These are phyloP conservation scores for Colletotrichum endophyticum DNA, from an alignment of 2,329 filamentous ascomycete species.

Conservation along the genomic window DNA sequence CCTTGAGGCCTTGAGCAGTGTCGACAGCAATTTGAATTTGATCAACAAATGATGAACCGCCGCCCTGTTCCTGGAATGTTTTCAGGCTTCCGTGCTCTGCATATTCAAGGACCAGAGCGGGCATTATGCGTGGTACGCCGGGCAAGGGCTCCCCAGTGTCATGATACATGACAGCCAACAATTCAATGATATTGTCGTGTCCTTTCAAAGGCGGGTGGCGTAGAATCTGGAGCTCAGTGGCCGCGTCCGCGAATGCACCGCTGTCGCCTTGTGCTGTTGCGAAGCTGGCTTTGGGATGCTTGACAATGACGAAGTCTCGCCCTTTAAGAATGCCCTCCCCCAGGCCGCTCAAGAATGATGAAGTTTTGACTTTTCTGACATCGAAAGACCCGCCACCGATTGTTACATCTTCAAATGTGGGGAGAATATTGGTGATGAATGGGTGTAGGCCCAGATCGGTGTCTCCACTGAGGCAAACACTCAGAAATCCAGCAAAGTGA, in stretches of 20 bases:
- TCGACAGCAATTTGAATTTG: background rate
- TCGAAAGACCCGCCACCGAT: background rate
- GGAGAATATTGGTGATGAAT: background rate
- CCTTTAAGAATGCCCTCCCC: background rate
- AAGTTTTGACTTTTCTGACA: background rate
- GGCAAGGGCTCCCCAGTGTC: background rate
- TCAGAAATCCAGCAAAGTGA: background rate
- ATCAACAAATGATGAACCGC: background rate
- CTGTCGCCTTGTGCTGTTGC: background rate
- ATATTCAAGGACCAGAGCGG: background rate
- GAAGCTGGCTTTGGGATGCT: background rate
- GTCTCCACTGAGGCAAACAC: background rate
- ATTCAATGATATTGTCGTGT: background rate
- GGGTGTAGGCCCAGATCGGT: background rate
- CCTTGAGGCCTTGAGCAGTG: background rate
- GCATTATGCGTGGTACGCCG: background rate
- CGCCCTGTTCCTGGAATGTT: background rate
- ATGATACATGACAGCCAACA: background rate
- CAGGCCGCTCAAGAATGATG: background rate
- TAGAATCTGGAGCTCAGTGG: background rate
- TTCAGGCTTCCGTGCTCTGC: background rate
- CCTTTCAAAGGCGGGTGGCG: background rate
- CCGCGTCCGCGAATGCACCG: background rate
- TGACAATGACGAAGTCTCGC: background rate
- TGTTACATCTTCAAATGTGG: background rate